phyloP scores from a whole-genome alignment of 2,329 filamentous ascomycete genomes.

The Talaromyces amestolkiae region DNA sequence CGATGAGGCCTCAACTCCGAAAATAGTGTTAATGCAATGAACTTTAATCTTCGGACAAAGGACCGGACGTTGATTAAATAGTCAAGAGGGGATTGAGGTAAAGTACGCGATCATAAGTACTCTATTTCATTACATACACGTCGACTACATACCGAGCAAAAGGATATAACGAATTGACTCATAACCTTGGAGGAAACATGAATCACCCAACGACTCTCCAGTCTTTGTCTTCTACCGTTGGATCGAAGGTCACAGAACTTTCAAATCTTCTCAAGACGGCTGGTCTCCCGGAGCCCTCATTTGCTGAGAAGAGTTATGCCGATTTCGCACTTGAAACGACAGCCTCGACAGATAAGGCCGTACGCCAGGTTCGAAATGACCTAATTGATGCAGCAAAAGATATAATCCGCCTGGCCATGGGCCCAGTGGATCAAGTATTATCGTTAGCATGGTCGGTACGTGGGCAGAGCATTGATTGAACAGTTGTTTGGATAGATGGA shows the following conservation, averaged over 20 bases:
- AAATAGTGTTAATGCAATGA: not conserved
- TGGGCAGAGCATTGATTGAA: not conserved
- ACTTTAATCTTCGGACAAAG: not conserved
- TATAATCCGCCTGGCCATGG: not conserved
- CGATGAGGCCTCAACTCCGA: not conserved
- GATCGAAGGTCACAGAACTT: not conserved
- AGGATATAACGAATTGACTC: not conserved
- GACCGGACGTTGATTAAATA: not conserved
- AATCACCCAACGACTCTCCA: not conserved
- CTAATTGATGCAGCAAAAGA: not conserved
- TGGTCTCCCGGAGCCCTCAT: not conserved
- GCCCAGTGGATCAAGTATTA: not conserved
- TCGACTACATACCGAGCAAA: not conserved
- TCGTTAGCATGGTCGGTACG: not conserved
- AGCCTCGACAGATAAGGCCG: not conserved
- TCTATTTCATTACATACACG: not conserved
- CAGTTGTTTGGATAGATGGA: no score
- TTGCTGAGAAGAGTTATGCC: not conserved
- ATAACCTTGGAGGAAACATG: not conserved
- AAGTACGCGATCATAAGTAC: not conserved
- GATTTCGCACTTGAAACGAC: not conserved
- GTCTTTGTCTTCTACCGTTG: not conserved
- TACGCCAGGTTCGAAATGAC: not conserved
- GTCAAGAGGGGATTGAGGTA: not conserved
- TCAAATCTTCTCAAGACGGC: not conserved